Evolutionary conservation across 169 alveolate genomes (phyloP).

Genomic region (Condylostoma magnum): DNA sequence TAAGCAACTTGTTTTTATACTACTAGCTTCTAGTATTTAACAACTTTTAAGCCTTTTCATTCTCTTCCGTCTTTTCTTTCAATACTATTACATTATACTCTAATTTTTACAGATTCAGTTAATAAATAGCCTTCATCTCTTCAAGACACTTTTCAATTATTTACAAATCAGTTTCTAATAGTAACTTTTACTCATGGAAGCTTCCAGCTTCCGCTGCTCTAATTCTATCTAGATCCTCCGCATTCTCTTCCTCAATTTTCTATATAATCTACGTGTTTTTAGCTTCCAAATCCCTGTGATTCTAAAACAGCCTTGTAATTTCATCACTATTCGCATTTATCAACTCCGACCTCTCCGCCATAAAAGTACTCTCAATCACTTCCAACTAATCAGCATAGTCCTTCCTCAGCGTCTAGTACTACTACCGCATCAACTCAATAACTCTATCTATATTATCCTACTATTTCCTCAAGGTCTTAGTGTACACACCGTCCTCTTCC

Average conservation of each 20-base stretch:
- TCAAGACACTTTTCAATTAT: conserved; percentile 47
- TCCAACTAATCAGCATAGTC: conserved; percentile 46
- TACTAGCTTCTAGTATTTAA: conserved; percentile 26
- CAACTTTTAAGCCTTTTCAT: conserved; percentile 28
- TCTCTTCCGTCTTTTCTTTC: conserved; percentile 44
- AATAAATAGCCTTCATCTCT: conserved; percentile 57
- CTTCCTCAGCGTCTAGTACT: conserved; percentile 42
- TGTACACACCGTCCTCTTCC: conserved; percentile 52
- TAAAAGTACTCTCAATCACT: conserved; percentile 48
- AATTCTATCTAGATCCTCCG: conserved; percentile 40
- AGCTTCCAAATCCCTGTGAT: conserved; percentile 42
- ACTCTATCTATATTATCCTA: conserved; percentile 48
- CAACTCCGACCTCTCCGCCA: conserved; percentile 40
- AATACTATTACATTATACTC: conserved; percentile 44
- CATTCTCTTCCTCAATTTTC: conserved; percentile 44
- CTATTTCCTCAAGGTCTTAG: conserved; percentile 43
- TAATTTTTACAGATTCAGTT: conserved; percentile 46
- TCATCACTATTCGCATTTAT: conserved; percentile 39
- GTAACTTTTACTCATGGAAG: conserved; percentile 42
- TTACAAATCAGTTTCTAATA: conserved; percentile 49
- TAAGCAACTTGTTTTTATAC: conserved; percentile 21
- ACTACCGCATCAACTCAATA: conserved; percentile 45
- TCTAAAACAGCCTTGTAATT: conserved; percentile 38
- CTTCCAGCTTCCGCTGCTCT: conserved; percentile 50
- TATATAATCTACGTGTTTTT: conserved; percentile 32